phyloP scores from a whole-genome alignment of 805 yeast species.

The Candida boleticola region DNA sequence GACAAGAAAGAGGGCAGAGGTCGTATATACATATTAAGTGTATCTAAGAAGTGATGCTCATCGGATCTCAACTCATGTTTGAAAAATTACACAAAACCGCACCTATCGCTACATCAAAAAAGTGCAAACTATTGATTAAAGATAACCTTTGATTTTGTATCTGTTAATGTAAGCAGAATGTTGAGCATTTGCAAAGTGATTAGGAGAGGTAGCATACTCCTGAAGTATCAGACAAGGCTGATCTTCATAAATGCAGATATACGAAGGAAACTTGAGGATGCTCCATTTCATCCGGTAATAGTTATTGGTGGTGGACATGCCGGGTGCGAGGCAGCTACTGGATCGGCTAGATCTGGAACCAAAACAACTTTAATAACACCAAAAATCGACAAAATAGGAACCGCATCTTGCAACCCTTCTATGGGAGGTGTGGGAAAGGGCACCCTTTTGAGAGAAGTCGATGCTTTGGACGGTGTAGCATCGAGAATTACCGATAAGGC shows the following conservation, averaged over 20 bases:
- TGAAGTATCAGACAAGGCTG: no score
- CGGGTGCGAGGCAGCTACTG: slow-evolving; percentile 96
- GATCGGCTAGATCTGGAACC: slow-evolving; percentile 82
- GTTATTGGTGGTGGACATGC: slow-evolving; percentile 99
- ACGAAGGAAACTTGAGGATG: slow-evolving; percentile 21
- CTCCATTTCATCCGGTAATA: slow-evolving; percentile 58
- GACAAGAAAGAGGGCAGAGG: no score
- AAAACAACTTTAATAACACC: slow-evolving; percentile 77
- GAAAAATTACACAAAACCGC: slow-evolving; percentile 2
- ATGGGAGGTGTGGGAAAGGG: slow-evolving; percentile 99
- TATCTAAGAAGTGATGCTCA: slow-evolving; percentile 2
- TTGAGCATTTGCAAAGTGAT: no score
- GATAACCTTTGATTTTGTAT: no score
- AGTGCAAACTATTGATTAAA: no score
- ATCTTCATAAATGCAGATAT: slow-evolving; percentile 38
- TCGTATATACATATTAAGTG: no score
- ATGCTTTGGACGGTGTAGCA: slow-evolving; percentile 93
- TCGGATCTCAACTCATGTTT: no score
- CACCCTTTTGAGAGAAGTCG: slow-evolving; percentile 85
- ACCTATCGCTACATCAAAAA: no score
- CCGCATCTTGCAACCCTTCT: slow-evolving; percentile 95
- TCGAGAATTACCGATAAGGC: slow-evolving; percentile 86
- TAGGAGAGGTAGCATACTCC: no score
- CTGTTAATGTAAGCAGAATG: no score
- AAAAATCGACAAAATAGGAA: slow-evolving; percentile 70